Evolutionary conservation across 2,329 filamentous ascomycete species (phyloP).

Genomic region (Tolypocladium cylindrosporum): DNA sequence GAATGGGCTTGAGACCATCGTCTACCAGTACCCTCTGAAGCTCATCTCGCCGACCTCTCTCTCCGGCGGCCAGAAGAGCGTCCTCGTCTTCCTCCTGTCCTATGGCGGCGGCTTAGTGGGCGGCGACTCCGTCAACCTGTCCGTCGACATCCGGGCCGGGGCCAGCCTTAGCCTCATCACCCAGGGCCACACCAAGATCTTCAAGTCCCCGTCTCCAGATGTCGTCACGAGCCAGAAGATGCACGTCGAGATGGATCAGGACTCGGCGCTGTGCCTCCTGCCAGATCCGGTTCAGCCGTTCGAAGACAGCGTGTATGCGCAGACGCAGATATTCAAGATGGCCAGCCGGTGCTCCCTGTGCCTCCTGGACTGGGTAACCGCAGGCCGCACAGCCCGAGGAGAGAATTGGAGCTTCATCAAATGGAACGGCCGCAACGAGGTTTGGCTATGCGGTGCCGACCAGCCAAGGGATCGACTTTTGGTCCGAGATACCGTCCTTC

Average conservation of each 20-base stretch:
- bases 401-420: slow-evolving; percentile 78
- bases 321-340: slow-evolving; percentile 68
- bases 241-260: slow-evolving; percentile 36
- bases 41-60: slow-evolving; percentile 68
- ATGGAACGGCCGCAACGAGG: slow-evolving; percentile 80
- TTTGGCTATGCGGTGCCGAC: slow-evolving; percentile 45
- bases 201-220: slow-evolving; percentile 58
- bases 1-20: slow-evolving; percentile 63
- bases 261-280: slow-evolving; percentile 54
- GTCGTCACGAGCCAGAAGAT: slow-evolving; percentile 50
- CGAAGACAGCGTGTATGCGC: slow-evolving; percentile 71
- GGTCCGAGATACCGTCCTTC: slow-evolving; percentile 73
- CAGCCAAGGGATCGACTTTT: slow-evolving; percentile 47
- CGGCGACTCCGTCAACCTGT: slow-evolving; percentile 71
- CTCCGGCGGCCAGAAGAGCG: slow-evolving; percentile 51
- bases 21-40: slow-evolving; percentile 92
- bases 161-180: slow-evolving; percentile 60
- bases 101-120: slow-evolving; percentile 91
- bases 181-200: slow-evolving; percentile 88
- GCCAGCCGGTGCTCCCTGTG: slow-evolving; percentile 55
- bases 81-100: slow-evolving; percentile 81
- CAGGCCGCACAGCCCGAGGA: slow-evolving; percentile 73
- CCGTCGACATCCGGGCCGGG: slow-evolving; percentile 50
- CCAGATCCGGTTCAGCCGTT: slow-evolving; percentile 95
- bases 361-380: slow-evolving; percentile 87